Percentiles rank a stretch among this genome's conserved stretches.
phyloP scores from a whole-genome alignment of 2,329 filamentous ascomycete species.

The Penicillium nordicum region DNA sequence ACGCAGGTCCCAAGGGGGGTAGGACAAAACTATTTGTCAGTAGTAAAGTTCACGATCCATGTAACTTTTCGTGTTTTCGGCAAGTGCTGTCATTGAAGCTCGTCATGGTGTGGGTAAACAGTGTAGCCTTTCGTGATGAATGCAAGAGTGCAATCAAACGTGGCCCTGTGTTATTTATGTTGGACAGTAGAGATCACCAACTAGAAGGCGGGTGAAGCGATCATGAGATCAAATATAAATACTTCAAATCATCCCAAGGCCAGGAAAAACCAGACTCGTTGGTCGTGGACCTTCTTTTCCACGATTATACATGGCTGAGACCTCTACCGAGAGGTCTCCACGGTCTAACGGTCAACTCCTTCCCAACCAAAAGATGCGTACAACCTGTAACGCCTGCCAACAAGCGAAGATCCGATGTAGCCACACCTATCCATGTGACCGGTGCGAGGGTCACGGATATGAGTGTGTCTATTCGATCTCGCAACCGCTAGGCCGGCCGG shows the following conservation, averaged over 20 bases:
- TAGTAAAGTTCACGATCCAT: slow-evolving; percentile 9
- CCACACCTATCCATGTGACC: slow-evolving; percentile 33
- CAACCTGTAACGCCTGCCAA: slow-evolving; percentile 40
- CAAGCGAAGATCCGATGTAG: slow-evolving; percentile 40
- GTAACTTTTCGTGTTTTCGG: slow-evolving; percentile 11
- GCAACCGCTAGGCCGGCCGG: slow-evolving; percentile 33
- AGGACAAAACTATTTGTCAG: slow-evolving; percentile 14
- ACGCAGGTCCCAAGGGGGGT: slow-evolving; percentile 4
- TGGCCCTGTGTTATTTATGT: neutral
- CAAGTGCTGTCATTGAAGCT: neutral
- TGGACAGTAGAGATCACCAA: neutral
- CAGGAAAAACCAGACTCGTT: neutral
- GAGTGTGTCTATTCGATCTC: slow-evolving; percentile 38
- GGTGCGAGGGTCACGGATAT: slow-evolving; percentile 36
- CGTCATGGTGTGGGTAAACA: neutral
- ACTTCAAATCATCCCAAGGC: neutral
- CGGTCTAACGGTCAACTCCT: slow-evolving; percentile 19
- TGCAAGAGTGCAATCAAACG: neutral
- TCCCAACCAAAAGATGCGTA: slow-evolving; percentile 36
- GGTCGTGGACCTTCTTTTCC: neutral
- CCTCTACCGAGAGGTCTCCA: neutral
- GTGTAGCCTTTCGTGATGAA: neutral
- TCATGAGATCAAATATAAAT: neutral
- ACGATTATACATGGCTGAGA: neutral
- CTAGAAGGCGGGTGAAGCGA: neutral